Conservation (phyloP, 2,329 filamentous ascomycete species). For the Aspergillus quadrilineatus region DNA sequence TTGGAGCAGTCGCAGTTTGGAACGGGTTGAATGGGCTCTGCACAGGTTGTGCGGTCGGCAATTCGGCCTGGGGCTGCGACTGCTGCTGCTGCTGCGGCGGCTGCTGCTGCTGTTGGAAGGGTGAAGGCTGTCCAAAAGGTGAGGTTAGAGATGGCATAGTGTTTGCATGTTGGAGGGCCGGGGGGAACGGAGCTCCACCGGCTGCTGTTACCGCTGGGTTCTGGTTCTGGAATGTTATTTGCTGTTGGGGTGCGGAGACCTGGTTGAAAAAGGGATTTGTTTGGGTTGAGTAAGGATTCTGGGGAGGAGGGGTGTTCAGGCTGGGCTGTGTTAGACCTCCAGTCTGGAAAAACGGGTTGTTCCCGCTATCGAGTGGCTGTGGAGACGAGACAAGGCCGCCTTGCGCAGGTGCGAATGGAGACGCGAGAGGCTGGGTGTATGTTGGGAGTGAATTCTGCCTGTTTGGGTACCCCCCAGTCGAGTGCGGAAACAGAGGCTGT, state of each 20-base stretch:
- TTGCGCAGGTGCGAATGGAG: slow-evolving; percentile 42
- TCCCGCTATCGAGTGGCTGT: slow-evolving; percentile 34
- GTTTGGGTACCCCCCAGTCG: slow-evolving; percentile 62
- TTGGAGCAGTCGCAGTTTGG: slow-evolving; percentile 29
- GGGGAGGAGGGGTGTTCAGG: slow-evolving; percentile 24
- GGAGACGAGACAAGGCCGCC: slow-evolving; percentile 34
- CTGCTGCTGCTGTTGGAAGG: slow-evolving; percentile 28
- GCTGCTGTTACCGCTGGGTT: slow-evolving; percentile 14
- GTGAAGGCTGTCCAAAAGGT: slow-evolving; percentile 29
- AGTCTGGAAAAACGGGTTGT: slow-evolving; percentile 48
- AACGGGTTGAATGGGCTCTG: slow-evolving; percentile 35
- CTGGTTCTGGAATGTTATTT: slow-evolving; percentile 26
- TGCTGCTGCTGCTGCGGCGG: slow-evolving; percentile 25
- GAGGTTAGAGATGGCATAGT: slow-evolving; percentile 40
- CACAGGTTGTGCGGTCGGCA: slow-evolving; percentile 17
- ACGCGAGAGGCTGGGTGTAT: slow-evolving; percentile 45
- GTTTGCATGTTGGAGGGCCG: slow-evolving; percentile 37
- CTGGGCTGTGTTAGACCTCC: slow-evolving; percentile 27
- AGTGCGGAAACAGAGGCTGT: slow-evolving; percentile 70
- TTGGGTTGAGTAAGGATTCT: slow-evolving; percentile 26
- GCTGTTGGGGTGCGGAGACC: slow-evolving; percentile 22
- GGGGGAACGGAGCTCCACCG: slow-evolving; percentile 10
- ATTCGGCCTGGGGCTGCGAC: slow-evolving; percentile 24
- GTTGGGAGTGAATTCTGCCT: slow-evolving; percentile 40
- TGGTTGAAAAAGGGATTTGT: slow-evolving; percentile 39